Conservation (phyloP, 1,139 yeast genomes). For the Saccharomyces pastorianus region DNA sequence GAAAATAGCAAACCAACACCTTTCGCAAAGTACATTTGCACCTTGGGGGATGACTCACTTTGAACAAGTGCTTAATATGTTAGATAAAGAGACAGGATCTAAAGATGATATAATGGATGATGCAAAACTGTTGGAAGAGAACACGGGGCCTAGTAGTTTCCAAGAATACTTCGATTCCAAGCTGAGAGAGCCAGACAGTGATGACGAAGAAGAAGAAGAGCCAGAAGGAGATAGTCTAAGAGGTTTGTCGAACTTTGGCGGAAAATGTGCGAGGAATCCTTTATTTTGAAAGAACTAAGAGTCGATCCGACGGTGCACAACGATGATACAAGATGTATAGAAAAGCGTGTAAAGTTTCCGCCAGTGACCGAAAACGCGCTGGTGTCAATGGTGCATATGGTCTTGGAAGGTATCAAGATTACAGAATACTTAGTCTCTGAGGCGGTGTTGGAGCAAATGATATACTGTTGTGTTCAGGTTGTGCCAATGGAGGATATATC, state of each 20-base stretch:
- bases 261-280: slow-evolving; percentile 18
- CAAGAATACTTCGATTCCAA: slow-evolving; percentile 28
- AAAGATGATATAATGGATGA: slow-evolving; percentile 5
- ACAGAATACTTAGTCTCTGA: slow-evolving; percentile 22
- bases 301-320: slow-evolving; percentile 1
- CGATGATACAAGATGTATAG: slow-evolving; percentile 5
- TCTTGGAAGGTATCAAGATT: slow-evolving; percentile 21
- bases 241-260: slow-evolving; percentile 43
- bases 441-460: slow-evolving; percentile 16
- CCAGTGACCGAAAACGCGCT: slow-evolving; percentile 20
- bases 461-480: slow-evolving; percentile 19
- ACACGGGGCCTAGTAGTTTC: slow-evolving; percentile 19
- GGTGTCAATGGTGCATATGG: slow-evolving; percentile 15
- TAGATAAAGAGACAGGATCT: slow-evolving; percentile 10
- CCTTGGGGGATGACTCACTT: slow-evolving; percentile 22
- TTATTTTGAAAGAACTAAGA: slow-evolving; percentile 15
- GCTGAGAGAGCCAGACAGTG: slow-evolving; percentile 20
- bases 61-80: slow-evolving; percentile 14
- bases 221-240: slow-evolving; percentile 10
- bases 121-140: slow-evolving; percentile 1
- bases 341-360: slow-evolving; percentile 13
- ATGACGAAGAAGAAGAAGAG: slow-evolving; percentile 19
- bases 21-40: slow-evolving; percentile 11
- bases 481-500: slow-evolving; percentile 15
- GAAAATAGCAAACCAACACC: slow-evolving; percentile 7